Conservation (phyloP, 2,329 filamentous ascomycete genomes). For the Phyllosticta citrichinensis region DNA sequence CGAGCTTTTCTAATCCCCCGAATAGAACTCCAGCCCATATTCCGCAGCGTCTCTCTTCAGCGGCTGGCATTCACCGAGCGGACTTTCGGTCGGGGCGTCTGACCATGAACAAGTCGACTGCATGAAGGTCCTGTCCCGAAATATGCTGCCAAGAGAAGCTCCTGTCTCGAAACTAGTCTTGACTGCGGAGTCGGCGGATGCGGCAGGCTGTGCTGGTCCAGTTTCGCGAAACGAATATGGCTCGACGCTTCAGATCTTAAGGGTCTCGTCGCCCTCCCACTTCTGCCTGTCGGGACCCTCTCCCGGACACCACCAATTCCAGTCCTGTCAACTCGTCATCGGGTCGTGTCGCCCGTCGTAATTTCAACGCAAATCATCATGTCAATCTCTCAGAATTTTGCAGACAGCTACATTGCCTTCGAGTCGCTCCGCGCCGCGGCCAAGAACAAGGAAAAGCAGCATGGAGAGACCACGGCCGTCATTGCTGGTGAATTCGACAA, state of each 20-base stretch:
- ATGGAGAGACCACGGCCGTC: background rate
- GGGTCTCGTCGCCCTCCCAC: background rate
- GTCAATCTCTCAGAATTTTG: background rate
- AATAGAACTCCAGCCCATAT: background rate
- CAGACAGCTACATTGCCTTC: background rate
- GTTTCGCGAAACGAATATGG: background rate
- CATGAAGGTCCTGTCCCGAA: background rate
- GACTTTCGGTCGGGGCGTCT: background rate
- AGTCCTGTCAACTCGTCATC: background rate
- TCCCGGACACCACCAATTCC: background rate
- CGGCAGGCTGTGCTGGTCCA: background rate
- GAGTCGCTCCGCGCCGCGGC: background rate
- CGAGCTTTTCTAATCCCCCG: background rate
- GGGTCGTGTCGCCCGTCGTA: background rate
- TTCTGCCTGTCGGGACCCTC: background rate
- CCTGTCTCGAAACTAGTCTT: background rate
- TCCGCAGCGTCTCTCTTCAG: background rate
- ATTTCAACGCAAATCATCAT: background rate
- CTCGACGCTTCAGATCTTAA: background rate
- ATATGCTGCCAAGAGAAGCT: background rate
- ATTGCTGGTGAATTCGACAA: conserved; percentile 12
- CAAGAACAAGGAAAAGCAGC: background rate
- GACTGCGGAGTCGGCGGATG: background rate
- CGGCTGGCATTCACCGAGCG: background rate
- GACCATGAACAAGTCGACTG: background rate